Base-by-base conservation (phyloP, 2,329 filamentous ascomycete species). In the Alternaria metachromatica region DNA sequence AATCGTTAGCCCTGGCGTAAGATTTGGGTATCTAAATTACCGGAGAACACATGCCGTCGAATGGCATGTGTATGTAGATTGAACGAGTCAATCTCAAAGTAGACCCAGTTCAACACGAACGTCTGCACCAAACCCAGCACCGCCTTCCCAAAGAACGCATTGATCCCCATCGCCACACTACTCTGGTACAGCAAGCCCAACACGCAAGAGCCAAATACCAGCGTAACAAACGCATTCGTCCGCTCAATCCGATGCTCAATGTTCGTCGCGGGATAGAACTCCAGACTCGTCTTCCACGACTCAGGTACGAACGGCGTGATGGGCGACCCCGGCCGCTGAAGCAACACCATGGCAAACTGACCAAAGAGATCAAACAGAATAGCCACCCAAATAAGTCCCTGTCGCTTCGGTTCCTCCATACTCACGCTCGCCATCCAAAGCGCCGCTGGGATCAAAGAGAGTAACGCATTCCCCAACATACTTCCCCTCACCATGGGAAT, bases 221-320 rank as follows among this genome's bases (percentile, higher is more conserved):
- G 80, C 0, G 87, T 86, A 0, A 90, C 87, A 70, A 90, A 91
- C 0, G 88, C 88, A 60, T 87, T 87, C 28, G 86, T 90, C 7
- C 89, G 81, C 75, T 90, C 88, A 5, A 88, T 87, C 58, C 87
- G 85, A 75, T 91, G 89, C 76, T 90, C 89, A 66, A 90, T 90
- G 67, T 89, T 90, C 50, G 87, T 80, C 0, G 86, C 87, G 3
- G 87, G 88, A 57, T 84, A 86, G 74, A 89, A 89, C 65, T 89
- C 87, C 61, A 89, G 87, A 5, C 81, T 74, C 6, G 76, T 72
- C 10, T 76, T 73, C 3, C 75, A 61, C 67, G 76, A 76, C 0
- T 23, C 60, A 11, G 63, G 60, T 1, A 67, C 15, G 6, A 63
- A 46, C 25, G 61, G 67, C 6, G 50, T 41, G 15, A 73, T 60